Evolutionary conservation across 2,329 filamentous ascomycete species (phyloP).

Genomic region (Dothideomycetidae sp.): DNA sequence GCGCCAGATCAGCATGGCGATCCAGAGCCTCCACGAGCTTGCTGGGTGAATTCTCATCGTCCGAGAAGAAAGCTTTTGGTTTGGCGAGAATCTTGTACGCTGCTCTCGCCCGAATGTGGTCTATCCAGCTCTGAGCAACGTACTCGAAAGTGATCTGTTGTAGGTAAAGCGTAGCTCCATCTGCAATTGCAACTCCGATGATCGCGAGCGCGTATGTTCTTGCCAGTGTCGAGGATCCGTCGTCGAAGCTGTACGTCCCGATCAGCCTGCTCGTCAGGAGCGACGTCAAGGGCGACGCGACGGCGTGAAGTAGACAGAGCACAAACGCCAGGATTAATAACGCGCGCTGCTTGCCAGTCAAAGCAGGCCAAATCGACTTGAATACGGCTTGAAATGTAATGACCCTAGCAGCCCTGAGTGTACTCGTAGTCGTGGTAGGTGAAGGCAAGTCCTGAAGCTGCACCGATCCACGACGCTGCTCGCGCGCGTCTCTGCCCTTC

Average conservation of each 20-base stretch:
- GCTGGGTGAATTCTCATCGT: constrained; percentile 47
- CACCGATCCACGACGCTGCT: too few species aligned
- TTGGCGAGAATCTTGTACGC: constrained; percentile 59
- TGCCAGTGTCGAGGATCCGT: constrained; percentile 36
- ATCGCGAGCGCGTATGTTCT: constrained; percentile 57
- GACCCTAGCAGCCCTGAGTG: too few species aligned
- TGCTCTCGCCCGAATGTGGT: constrained; percentile 52
- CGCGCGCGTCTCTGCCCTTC: too few species aligned
- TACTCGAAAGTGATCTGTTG: constrained; percentile 60
- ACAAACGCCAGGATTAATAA: constrained; percentile 47
- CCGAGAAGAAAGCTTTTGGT: constrained; percentile 64
- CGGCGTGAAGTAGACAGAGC: constrained; percentile 49
- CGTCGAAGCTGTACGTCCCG: constrained; percentile 48
- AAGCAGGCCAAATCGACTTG: constrained; percentile 53
- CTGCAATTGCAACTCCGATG: constrained; percentile 50
- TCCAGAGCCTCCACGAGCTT: constrained; percentile 60
- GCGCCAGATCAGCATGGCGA: constrained; percentile 73
- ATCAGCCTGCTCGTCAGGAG: constrained; percentile 62
- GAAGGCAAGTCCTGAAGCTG: too few species aligned
- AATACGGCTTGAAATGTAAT: constrained; percentile 42
- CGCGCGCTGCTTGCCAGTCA: constrained; percentile 39
- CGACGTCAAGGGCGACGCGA: constrained; percentile 59
- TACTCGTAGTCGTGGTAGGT: too few species aligned
- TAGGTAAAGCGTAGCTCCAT: constrained; percentile 50
- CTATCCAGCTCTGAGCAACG: constrained; percentile 63